Percentiles rank a stretch among this genome's conserved stretches.
Evolutionary conservation across 805 yeast genomes (phyloP).

Genomic region (Wickerhamiella nectarea): DNA sequence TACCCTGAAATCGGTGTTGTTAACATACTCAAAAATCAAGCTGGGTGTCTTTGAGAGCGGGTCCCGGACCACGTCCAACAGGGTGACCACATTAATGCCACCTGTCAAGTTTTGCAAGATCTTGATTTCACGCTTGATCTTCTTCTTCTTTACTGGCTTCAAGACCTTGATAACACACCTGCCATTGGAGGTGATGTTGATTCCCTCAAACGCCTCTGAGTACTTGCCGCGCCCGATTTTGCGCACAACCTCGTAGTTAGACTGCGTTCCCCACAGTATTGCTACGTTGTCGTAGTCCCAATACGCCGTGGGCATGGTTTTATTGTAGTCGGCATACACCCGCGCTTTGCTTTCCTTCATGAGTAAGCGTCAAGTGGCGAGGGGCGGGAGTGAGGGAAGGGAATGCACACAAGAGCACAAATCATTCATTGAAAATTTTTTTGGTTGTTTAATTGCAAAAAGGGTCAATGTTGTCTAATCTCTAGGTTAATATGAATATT

Average conservation of each 20-base stretch:
- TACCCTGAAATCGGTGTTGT: slow-evolving; percentile 75
- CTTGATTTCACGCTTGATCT: slow-evolving; percentile 80
- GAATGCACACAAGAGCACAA: not conserved
- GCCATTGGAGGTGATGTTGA: slow-evolving; percentile 41
- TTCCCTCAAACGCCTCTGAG: slow-evolving; percentile 84
- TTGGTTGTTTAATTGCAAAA: not conserved
- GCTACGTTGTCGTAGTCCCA: slow-evolving; percentile 70
- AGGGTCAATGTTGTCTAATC: too few species aligned
- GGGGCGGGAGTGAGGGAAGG: not conserved
- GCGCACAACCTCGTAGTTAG: slow-evolving; percentile 70
- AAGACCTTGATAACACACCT: slow-evolving; percentile 78
- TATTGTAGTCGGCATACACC: slow-evolving; percentile 73
- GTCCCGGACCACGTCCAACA: slow-evolving; percentile 79
- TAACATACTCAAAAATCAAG: slow-evolving; percentile 68
- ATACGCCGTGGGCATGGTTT: slow-evolving; percentile 59
- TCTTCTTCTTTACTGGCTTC: slow-evolving; percentile 86
- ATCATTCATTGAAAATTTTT: not conserved
- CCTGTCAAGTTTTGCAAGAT: slow-evolving; percentile 72
- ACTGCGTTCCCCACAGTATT: slow-evolving; percentile 73
- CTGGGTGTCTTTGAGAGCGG: slow-evolving; percentile 70
- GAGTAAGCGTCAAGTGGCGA: not conserved
- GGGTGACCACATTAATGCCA: slow-evolving; percentile 66
- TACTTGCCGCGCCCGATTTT: slow-evolving; percentile 89
- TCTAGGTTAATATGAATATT: too few species aligned
- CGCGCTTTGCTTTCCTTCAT: slow-evolving; percentile 42